These are phyloP conservation scores for Fusarium sp. DNA, from an alignment of 2,329 filamentous ascomycete genomes.

Conservation along the genomic window DNA sequence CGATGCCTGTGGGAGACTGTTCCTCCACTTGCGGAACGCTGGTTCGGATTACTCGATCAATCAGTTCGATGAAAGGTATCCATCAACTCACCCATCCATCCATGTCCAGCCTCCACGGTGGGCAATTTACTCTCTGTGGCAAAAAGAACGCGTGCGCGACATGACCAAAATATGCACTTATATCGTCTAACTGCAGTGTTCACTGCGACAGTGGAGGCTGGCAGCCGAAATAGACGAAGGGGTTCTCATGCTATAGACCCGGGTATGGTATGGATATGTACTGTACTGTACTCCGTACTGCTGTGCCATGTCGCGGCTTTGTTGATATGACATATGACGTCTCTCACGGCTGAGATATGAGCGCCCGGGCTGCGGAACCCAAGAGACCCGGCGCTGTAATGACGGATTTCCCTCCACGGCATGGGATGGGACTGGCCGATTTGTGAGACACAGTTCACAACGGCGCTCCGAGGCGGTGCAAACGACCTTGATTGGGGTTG, in stretches of 20 bases:
- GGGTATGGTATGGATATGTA: not conserved
- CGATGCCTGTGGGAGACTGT: not conserved
- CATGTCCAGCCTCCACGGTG: constrained; percentile 7
- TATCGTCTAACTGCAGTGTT: not conserved
- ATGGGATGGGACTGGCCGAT: constrained; percentile 14
- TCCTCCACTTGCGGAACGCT: constrained; percentile 5
- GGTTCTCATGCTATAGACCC: not conserved
- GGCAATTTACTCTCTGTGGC: constrained; percentile 21
- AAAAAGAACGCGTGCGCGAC: constrained; percentile 22
- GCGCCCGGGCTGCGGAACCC: constrained; percentile 20
- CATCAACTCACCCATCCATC: not conserved
- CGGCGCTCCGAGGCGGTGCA: constrained; percentile 9
- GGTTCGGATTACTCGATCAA: constrained; percentile 15
- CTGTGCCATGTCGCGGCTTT: constrained; percentile 26
- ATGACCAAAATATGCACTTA: not conserved
- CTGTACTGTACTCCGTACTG: constrained; percentile 1
- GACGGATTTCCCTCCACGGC: constrained; percentile 8
- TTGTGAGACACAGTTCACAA: constrained; percentile 10
- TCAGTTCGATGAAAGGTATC: not conserved
- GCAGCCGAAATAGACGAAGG: constrained; percentile 16
- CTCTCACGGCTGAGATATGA: constrained; percentile 14
- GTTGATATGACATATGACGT: constrained; percentile 37
- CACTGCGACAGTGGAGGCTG: constrained; percentile 3
- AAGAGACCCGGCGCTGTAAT: constrained; percentile 27
- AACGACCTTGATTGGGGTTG: not conserved